A percentile compares a stretch with the other conserved stretches of the same genome.
Conservation (phyloP, 306 rosid genomes). For the Delonix regia region DNA sequence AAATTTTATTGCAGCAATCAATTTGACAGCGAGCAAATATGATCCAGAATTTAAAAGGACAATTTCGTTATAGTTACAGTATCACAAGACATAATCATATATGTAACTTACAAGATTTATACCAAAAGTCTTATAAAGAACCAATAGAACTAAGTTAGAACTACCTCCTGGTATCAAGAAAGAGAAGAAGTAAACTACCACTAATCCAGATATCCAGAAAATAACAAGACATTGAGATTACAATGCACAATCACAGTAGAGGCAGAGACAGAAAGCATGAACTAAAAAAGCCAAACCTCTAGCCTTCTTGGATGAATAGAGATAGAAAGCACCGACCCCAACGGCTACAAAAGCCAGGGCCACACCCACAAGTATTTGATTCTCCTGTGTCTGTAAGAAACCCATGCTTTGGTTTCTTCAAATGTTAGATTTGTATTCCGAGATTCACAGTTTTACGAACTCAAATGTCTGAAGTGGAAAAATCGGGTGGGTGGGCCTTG, state of each 20-base stretch:
- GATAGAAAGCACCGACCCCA: constrained; percentile 59
- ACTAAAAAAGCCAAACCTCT: constrained; percentile 47
- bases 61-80: too few species aligned
- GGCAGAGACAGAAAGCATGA: background rate
- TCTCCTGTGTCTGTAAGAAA: constrained; percentile 53
- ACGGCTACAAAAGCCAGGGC: constrained; percentile 62
- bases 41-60: too few species aligned
- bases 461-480: background rate
- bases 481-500: background rate
- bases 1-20: too few species aligned
- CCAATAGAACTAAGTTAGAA: background rate
- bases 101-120: background rate
- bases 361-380: constrained; percentile 61
- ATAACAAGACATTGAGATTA: background rate
- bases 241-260: constrained; percentile 3
- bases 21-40: too few species aligned
- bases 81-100: background rate
- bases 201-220: background rate
- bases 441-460: background rate
- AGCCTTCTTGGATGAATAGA: constrained; percentile 65
- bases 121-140: too few species aligned
- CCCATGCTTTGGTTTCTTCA: constrained; percentile 51
- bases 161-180: background rate
- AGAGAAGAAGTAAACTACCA: constrained; percentile 30
- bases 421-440: background rate